phyloP scores from a whole-genome alignment of 148 eudicot genomes.

The Dysphania ambrosioides region DNA sequence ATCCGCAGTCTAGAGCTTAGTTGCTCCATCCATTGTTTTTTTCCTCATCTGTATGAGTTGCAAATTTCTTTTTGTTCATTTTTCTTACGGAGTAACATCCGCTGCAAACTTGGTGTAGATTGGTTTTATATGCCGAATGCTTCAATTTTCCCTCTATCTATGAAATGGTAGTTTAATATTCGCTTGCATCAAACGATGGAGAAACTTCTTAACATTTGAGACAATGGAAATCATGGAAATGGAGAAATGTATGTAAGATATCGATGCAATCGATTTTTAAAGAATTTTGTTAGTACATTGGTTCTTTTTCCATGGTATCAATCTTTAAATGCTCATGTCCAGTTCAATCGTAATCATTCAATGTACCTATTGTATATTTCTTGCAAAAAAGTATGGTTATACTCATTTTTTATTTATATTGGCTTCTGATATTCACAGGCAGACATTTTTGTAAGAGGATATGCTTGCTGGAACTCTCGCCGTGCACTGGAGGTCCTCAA shows the following conservation, averaged over 20 bases:
- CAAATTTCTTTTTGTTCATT: neutral
- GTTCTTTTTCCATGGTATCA: neutral
- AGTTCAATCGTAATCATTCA: neutral
- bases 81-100: neutral
- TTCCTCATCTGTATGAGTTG: neutral
- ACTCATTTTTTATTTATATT: conserved; percentile 8
- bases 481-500: conserved; percentile 76
- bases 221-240: neutral
- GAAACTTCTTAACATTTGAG: neutral
- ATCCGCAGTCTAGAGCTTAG: neutral
- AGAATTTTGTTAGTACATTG: neutral
- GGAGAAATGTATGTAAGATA: neutral
- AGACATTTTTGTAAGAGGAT: conserved; percentile 79
- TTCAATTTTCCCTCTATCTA: neutral
- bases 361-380: neutral
- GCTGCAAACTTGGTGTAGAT: neutral
- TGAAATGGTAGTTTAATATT: neutral
- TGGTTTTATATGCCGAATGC: neutral
- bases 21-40: too few relatives aligned
- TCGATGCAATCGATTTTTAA: neutral
- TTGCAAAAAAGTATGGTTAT: neutral
- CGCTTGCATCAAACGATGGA: neutral
- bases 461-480: conserved; percentile 86
- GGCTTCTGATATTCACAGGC: conserved; percentile 43
- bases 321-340: neutral